Base-by-base conservation (phyloP, 1,284 basidiomycete genomes). In the Ganoderma meredithae region DNA sequence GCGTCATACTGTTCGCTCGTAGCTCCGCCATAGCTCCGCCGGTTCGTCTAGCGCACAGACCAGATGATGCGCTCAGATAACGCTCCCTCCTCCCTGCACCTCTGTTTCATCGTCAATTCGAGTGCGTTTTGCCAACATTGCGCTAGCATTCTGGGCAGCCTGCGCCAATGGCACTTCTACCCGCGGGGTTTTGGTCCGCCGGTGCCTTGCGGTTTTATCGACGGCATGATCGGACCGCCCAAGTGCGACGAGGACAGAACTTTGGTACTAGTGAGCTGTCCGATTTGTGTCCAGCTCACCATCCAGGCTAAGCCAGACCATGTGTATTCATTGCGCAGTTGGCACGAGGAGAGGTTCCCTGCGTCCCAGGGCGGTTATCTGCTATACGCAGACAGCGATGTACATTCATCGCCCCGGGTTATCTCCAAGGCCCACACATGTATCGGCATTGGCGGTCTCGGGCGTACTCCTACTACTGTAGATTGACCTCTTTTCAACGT, bases 11-110 rank as follows among this genome's bases (percentile, higher is more conserved):
- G 27, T 31, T 31, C 27, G 52, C 13, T 31, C 13, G 19, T 27
- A 55, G 27, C 8, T 55, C 52, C 52, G 27, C 52, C 27, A 55
- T 55, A 55, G 27, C 31, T 55, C 17, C 55, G 55, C 55, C 10
- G 4, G 36, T 3, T 8, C 55, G n/a, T 10, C 2, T 22, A 19
- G 17, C 55, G 55, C 36, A 39, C 33, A 39, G 12, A 33, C 17
- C 7, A 3, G 17, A 15, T 36, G 55, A 58, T 58, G 55, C 55
- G 55, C 55, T 60, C 36, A 25, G 33, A 40, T 7, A 19, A 39
- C 58, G 39, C 58, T 27, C 36, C 22, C 10, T 17, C 13, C 40
- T 39, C 3, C 1, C 7, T 22, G 40, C 40, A 25, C 12, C 36
- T 25, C 8, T 25, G 12, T 13, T 25, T 3, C 15, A 17, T 5